Evolutionary conservation across 768 basidiomycete genomes (phyloP).

Genomic region (Calocybe indica): DNA sequence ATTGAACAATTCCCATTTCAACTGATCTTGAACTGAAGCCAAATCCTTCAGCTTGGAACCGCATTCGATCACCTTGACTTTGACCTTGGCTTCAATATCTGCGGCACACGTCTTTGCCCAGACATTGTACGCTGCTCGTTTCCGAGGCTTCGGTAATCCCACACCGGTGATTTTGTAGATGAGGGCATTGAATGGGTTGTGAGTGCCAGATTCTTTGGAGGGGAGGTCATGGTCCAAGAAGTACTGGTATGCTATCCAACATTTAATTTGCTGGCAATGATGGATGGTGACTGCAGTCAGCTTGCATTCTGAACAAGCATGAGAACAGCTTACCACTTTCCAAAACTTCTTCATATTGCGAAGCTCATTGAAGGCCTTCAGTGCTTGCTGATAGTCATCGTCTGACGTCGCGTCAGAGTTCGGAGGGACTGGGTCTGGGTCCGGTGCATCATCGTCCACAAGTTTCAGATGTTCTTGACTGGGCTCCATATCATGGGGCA

Average conservation of each 20-base stretch:
- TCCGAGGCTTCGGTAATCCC: not conserved
- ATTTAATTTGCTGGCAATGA: slow-evolving; percentile 11
- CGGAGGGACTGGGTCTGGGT: not conserved
- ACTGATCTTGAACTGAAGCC: not conserved
- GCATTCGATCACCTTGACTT: too few relatives aligned
- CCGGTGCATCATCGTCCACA: slow-evolving; percentile 5
- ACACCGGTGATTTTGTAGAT: not conserved
- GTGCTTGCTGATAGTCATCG: not conserved
- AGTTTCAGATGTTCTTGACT: not conserved
- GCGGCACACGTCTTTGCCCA: not conserved
- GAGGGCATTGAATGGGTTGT: slow-evolving; percentile 1
- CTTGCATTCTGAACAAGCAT: too few relatives aligned
- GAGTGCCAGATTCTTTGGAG: slow-evolving; percentile 3
- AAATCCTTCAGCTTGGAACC: not conserved
- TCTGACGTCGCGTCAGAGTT: not conserved
- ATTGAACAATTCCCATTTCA: not conserved
- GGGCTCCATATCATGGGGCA: slow-evolving; percentile 7
- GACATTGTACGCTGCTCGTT: not conserved
- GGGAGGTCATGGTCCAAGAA: slow-evolving; percentile 4
- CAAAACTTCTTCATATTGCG: not conserved
- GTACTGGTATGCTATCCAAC: slow-evolving; percentile 11
- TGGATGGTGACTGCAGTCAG: not conserved
- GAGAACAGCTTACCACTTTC: not conserved
- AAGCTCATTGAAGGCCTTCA: not conserved
- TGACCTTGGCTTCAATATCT: not conserved